phyloP scores from a whole-genome alignment of 1,284 basidiomycete species.

The Vanrija humicola region DNA sequence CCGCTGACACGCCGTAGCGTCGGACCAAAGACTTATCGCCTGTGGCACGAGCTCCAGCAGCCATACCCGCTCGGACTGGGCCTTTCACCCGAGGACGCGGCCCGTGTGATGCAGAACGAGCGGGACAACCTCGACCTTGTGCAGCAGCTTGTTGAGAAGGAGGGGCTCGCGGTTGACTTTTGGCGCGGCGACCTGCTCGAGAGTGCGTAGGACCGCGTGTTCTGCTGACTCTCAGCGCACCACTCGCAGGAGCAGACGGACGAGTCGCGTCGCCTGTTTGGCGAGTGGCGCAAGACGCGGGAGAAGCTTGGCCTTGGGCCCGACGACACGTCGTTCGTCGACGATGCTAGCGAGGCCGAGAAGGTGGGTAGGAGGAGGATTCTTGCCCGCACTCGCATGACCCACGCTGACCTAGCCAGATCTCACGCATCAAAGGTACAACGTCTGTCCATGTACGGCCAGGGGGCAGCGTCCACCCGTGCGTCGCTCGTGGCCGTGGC shows the following conservation, averaged over 20 bases:
- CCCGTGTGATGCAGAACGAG: constrained; percentile 22
- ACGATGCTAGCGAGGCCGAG: constrained; percentile 29
- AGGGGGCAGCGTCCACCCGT: constrained; percentile 24
- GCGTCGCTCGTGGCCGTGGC: neutral
- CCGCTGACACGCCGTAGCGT: constrained; percentile 8
- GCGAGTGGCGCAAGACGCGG: constrained; percentile 19
- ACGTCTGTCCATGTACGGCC: constrained; percentile 23
- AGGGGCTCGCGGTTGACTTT: constrained; percentile 26
- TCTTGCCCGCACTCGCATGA: too few relatives aligned
- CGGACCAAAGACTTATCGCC: constrained; percentile 19
- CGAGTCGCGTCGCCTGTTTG: constrained; percentile 9
- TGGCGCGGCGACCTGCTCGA: constrained; percentile 28
- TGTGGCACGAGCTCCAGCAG: constrained; percentile 15
- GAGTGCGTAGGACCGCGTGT: constrained; percentile 6
- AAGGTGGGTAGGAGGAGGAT: constrained; percentile 11
- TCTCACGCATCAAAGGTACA: constrained; percentile 17
- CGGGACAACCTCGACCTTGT: constrained; percentile 31
- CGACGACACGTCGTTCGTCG: constrained; percentile 23
- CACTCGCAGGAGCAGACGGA: constrained; percentile 14
- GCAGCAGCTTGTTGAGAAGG: constrained; percentile 13
- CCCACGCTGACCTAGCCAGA: neutral
- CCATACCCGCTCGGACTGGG: constrained; percentile 16
- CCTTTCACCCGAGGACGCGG: constrained; percentile 12
- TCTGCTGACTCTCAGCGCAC: constrained; percentile 12
- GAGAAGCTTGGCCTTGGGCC: constrained; percentile 11